Percentiles rank a stretch among this genome's conserved stretches.
Evolutionary conservation across 176 grass and related monocot genomes (phyloP).

Genomic region (Eragrostis curvula): DNA sequence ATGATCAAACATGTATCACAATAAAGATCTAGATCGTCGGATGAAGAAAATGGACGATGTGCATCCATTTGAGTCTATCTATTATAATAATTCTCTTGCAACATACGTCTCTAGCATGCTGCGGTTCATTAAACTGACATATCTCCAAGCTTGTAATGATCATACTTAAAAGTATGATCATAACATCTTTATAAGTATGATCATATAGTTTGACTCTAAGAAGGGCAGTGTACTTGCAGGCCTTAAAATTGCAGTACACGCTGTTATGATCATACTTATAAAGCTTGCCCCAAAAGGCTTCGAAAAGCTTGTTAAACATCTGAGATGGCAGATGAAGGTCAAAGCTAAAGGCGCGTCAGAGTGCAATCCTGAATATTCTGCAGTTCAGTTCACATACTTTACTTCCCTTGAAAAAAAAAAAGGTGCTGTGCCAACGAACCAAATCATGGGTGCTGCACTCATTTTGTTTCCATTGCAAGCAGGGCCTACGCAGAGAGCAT

Average conservation of each 20-base stretch:
- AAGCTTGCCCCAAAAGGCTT: not conserved
- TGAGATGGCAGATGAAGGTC: not conserved
- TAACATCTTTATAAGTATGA: no score
- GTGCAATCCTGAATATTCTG: constrained; percentile 6
- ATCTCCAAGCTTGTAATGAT: not conserved
- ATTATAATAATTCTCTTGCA: no score
- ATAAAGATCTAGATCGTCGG: no score
- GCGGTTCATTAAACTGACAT: not conserved
- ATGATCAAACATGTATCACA: no score
- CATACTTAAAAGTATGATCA: no score
- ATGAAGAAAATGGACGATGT: no score
- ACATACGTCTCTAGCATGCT: not conserved
- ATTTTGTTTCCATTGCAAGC: constrained; percentile 19
- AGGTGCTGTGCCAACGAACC: not conserved
- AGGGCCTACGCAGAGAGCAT: constrained; percentile 3
- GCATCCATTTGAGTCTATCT: no score
- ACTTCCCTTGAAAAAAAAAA: not conserved
- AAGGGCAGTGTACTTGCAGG: not conserved
- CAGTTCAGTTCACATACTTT: not conserved
- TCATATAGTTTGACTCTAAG: not conserved
- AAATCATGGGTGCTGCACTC: constrained; percentile 34
- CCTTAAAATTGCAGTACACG: not conserved
- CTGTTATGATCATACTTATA: not conserved
- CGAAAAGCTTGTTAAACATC: not conserved
- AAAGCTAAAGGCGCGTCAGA: not conserved